Evolutionary conservation across 768 basidiomycete genomes (phyloP).

Genomic region (Imleria badia): DNA sequence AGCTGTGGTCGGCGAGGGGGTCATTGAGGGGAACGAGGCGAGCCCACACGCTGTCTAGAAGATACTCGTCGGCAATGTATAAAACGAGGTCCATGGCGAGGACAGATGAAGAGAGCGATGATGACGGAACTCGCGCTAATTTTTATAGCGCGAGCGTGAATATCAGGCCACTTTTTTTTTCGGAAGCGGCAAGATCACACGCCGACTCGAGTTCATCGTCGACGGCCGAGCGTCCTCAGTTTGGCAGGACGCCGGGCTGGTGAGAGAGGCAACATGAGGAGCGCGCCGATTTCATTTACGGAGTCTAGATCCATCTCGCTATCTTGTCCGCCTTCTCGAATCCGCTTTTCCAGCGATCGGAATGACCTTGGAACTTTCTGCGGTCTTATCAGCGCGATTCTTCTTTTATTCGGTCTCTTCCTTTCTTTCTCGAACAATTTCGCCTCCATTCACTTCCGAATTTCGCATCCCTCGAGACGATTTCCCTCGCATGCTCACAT

Average conservation of each 20-base stretch:
- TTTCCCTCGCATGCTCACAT: not conserved
- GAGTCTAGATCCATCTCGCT: slow-evolving; percentile 1
- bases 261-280: not conserved
- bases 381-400: slow-evolving; percentile 13
- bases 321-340: not conserved
- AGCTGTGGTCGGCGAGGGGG: slow-evolving; percentile 39
- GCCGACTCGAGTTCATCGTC: not conserved
- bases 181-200: slow-evolving; percentile 12
- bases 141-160: slow-evolving; percentile 24
- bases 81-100: slow-evolving; percentile 81
- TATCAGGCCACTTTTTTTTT: slow-evolving; percentile 39
- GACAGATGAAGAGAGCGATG: not conserved
- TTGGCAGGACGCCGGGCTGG: not conserved
- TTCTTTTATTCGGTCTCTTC: not conserved
- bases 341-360: slow-evolving; percentile 8
- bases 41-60: slow-evolving; percentile 82
- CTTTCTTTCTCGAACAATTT: slow-evolving; percentile 13
- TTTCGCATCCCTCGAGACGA: slow-evolving; percentile 5
- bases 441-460: slow-evolving; percentile 12
- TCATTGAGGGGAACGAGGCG: slow-evolving; percentile 58
- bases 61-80: slow-evolving; percentile 59
- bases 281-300: not conserved
- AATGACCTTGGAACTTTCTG: slow-evolving; percentile 16
- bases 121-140: not conserved
- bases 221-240: not conserved